These are phyloP conservation scores for Alternaria postmessia DNA, from an alignment of 2,329 filamentous ascomycete genomes.

Conservation along the genomic window DNA sequence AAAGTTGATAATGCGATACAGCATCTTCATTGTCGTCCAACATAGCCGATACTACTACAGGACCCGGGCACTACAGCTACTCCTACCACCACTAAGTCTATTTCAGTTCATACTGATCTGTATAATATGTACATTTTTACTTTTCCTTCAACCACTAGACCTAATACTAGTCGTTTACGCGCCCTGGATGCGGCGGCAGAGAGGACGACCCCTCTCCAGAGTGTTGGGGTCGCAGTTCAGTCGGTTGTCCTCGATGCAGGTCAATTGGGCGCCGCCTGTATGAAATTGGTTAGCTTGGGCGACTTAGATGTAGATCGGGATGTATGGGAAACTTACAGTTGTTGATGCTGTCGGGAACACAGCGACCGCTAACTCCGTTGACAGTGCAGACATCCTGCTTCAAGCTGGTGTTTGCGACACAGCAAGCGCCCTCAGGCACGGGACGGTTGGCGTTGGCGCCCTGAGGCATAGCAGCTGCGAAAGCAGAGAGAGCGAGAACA, in stretches of 20 bases:
- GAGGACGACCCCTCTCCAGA: constrained; percentile 34
- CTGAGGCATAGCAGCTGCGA: constrained; percentile 29
- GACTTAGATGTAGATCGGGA: background rate
- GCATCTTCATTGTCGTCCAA: constrained; percentile 1
- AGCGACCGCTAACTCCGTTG: constrained; percentile 37
- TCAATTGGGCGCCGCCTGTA: constrained; percentile 36
- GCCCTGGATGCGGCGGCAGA: constrained; percentile 20
- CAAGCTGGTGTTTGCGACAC: constrained; percentile 35
- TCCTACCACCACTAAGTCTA: background rate
- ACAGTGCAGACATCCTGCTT: constrained; percentile 45
- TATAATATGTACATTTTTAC: constrained; percentile 1
- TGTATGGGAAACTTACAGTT: constrained; percentile 27
- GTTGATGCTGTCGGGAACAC: constrained; percentile 34
- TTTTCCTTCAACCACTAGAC: background rate
- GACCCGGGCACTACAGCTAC: background rate
- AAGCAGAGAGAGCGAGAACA: constrained; percentile 28
- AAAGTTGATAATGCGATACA: background rate
- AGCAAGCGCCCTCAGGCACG: constrained; percentile 37
- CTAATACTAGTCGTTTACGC: background rate
- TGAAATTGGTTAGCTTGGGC: background rate
- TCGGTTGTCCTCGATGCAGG: constrained; percentile 37
- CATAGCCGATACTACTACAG: background rate
- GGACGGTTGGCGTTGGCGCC: constrained; percentile 33
- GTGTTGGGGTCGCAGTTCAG: constrained; percentile 36
- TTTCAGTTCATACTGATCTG: constrained; percentile 11